Evolutionary conservation across 2,329 filamentous ascomycete genomes (phyloP).

Genomic region (Hortaea werneckii): DNA sequence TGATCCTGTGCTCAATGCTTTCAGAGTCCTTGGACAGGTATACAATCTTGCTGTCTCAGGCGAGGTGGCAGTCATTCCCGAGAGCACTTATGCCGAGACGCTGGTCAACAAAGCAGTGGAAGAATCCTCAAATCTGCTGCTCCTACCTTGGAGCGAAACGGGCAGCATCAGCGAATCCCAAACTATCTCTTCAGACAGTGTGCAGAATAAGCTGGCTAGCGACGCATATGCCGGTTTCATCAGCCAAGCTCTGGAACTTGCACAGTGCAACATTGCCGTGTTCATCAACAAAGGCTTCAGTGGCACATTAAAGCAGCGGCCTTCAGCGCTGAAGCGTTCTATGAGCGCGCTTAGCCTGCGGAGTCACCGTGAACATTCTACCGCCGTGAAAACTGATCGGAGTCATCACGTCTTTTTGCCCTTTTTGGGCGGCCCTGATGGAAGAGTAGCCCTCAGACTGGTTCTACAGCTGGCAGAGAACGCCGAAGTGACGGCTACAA

Average conservation of each 20-base stretch:
- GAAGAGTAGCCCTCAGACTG: slow-evolving; percentile 66
- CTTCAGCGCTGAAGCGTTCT: slow-evolving; percentile 36
- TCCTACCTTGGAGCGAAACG: slow-evolving; percentile 84
- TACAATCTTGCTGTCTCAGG: slow-evolving; percentile 76
- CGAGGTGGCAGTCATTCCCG: slow-evolving; percentile 68
- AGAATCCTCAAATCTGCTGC: slow-evolving; percentile 54
- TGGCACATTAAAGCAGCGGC: slow-evolving; percentile 29
- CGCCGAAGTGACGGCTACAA: slow-evolving; percentile 64
- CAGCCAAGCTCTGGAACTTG: slow-evolving; percentile 51
- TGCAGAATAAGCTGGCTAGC: slow-evolving; percentile 50
- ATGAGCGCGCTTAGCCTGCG: slow-evolving; percentile 50
- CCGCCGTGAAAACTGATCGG: slow-evolving; percentile 52
- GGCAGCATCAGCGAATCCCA: slow-evolving; percentile 62
- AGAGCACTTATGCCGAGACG: slow-evolving; percentile 68
- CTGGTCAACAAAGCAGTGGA: slow-evolving; percentile 51
- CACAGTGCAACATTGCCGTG: slow-evolving; percentile 61
- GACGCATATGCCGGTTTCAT: slow-evolving; percentile 65
- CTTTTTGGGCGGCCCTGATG: slow-evolving; percentile 77
- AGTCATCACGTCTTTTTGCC: slow-evolving; percentile 79
- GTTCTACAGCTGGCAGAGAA: slow-evolving; percentile 78
- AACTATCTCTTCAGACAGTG: slow-evolving; percentile 40
- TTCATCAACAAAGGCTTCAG: slow-evolving; percentile 67
- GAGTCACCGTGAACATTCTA: slow-evolving; percentile 47
- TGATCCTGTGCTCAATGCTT: slow-evolving; percentile 85
- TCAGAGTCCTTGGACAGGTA: slow-evolving; percentile 76